These are phyloP conservation scores for Boletus vinaceobasis DNA, from an alignment of 768 basidiomycete species.

Conservation along the genomic window DNA sequence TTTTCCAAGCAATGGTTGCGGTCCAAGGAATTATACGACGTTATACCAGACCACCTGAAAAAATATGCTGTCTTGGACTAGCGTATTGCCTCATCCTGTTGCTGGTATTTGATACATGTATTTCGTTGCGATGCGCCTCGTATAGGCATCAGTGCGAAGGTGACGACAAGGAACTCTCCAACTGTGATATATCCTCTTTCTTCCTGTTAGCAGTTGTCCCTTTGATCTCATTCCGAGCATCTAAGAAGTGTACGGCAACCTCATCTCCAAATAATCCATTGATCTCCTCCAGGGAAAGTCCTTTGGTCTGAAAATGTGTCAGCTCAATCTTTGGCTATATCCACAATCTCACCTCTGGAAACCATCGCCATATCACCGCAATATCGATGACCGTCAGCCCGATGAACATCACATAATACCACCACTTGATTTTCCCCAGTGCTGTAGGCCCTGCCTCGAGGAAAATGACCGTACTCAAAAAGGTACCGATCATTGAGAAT, in stretches of 20 bases:
- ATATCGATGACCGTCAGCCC: background rate
- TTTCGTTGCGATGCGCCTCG: background rate
- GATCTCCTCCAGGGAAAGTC: background rate
- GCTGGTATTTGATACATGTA: background rate
- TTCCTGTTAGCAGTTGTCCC: background rate
- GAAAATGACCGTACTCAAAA: background rate
- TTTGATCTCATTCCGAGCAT: background rate
- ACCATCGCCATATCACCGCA: background rate
- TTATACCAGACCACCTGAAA: constrained; percentile 79
- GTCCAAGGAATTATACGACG: constrained; percentile 68
- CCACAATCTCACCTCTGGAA: background rate
- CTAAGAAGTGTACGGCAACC: background rate
- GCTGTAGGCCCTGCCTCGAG: background rate
- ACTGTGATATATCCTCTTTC: background rate
- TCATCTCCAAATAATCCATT: background rate
- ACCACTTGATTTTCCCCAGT: background rate
- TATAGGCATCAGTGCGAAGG: background rate
- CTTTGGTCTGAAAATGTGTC: background rate
- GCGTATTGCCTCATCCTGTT: background rate
- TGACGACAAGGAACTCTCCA: background rate
- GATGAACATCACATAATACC: background rate
- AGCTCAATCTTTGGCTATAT: background rate
- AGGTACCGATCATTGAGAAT: constrained; percentile 1
- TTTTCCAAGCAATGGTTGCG: constrained; percentile 94
- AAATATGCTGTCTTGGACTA: constrained; percentile 89